Evolutionary conservation across 108 stramenopile genomes (phyloP).

Genomic region (Fistulifera solaris): DNA sequence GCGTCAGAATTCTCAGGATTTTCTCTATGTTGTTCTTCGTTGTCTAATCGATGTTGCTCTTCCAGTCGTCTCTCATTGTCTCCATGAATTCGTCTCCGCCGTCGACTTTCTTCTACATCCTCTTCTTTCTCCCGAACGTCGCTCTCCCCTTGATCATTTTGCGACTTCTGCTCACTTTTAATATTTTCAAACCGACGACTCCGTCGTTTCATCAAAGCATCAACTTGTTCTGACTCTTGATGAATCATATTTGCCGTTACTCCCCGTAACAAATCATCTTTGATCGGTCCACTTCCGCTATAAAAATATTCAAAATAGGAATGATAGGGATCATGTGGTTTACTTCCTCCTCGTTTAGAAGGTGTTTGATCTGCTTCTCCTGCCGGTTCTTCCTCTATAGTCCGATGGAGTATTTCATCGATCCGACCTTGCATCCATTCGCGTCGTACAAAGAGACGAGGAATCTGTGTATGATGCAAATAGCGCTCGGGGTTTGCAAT

Average conservation of each 20-base stretch:
- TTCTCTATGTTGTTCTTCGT: neutral
- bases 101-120: neutral
- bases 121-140: neutral
- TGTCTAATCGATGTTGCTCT: neutral
- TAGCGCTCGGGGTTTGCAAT: conserved; percentile 29
- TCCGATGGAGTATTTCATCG: conserved; percentile 28
- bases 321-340: conserved; percentile 70
- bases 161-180: conserved; percentile 4
- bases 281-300: conserved; percentile 13
- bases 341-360: neutral
- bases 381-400: conserved; percentile 14
- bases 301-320: conserved; percentile 58
- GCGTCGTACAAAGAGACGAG: conserved; percentile 54
- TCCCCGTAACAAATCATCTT: conserved; percentile 37
- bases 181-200: conserved; percentile 8
- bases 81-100: conserved; percentile 1
- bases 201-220: conserved; percentile 39
- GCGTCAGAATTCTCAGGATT: too few relatives aligned
- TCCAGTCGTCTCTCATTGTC: conserved; percentile 4
- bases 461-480: conserved; percentile 52
- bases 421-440: conserved; percentile 55
- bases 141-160: neutral
- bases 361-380: conserved; percentile 9
- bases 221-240: conserved; percentile 40
- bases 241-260: conserved; percentile 52